These are phyloP conservation scores for Candida manassasensis DNA, from an alignment of 805 yeast species.

Conservation along the genomic window DNA sequence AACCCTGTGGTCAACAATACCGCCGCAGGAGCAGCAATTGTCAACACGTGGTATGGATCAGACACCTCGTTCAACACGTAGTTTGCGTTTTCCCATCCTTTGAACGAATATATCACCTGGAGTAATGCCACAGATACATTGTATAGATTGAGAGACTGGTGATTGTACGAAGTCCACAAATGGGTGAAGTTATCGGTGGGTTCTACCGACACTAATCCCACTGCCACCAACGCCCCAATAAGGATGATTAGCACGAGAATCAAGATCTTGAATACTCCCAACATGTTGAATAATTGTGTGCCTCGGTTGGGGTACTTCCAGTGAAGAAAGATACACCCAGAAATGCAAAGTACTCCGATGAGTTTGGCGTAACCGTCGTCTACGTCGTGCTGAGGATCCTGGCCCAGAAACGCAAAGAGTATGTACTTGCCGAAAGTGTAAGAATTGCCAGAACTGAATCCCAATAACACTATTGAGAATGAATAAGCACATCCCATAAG, in stretches of 20 bases:
- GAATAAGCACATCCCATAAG: slow-evolving; percentile 40
- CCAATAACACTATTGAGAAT: slow-evolving; percentile 51
- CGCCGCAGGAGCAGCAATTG: slow-evolving; percentile 59
- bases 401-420: slow-evolving; percentile 32
- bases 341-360: slow-evolving; percentile 46
- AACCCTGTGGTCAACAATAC: slow-evolving; percentile 48
- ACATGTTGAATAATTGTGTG: slow-evolving; percentile 45
- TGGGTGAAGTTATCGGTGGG: slow-evolving; percentile 22
- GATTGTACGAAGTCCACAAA: slow-evolving; percentile 26
- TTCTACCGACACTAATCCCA: slow-evolving; percentile 24
- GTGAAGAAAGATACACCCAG: slow-evolving; percentile 46
- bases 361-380: slow-evolving; percentile 35
- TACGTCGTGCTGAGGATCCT: slow-evolving; percentile 13
- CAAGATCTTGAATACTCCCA: slow-evolving; percentile 52
- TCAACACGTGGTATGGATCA: slow-evolving; percentile 52
- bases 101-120: slow-evolving; percentile 58
- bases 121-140: slow-evolving; percentile 52
- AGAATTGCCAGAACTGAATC: slow-evolving; percentile 59
- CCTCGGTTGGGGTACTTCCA: slow-evolving; percentile 46
- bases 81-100: slow-evolving; percentile 71
- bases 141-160: slow-evolving; percentile 34
- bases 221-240: slow-evolving; percentile 41
- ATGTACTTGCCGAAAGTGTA: slow-evolving; percentile 63
- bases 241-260: slow-evolving; percentile 46
- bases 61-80: slow-evolving; percentile 55